Percentiles rank a stretch among this genome's conserved stretches.
phyloP scores from a whole-genome alignment of 2,329 filamentous ascomycete genomes.

The Venturia asperata region DNA sequence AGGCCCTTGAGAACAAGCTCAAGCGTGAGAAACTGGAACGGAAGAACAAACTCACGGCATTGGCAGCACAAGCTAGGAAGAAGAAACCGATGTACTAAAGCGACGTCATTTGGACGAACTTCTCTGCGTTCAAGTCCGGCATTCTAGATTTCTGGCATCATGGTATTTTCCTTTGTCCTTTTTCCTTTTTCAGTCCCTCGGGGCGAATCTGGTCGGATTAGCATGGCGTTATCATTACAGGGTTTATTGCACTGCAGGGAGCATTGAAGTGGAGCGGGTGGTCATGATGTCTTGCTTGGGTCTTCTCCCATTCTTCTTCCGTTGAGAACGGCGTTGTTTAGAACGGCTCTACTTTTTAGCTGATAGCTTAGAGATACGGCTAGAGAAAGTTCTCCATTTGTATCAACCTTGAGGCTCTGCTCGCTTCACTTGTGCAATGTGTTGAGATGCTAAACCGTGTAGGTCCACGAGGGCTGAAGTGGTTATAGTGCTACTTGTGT shows the following conservation, averaged over 20 bases:
- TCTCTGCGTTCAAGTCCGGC: not conserved
- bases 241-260: not conserved
- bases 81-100: slow-evolving; percentile 14
- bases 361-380: not conserved
- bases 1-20: slow-evolving; percentile 54
- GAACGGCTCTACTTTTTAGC: not conserved
- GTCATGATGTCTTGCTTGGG: not conserved
- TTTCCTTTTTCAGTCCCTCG: not conserved
- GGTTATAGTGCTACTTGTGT: no score
- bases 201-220: not conserved
- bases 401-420: not conserved
- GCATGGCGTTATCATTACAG: slow-evolving; percentile 9
- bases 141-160: slow-evolving; percentile 7
- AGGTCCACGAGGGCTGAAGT: no score
- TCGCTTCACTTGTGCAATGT: not conserved
- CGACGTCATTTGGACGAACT: not conserved
- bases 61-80: slow-evolving; percentile 21
- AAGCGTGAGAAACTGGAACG: slow-evolving; percentile 44
- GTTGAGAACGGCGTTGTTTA: not conserved
- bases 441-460: not conserved
- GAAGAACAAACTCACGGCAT: slow-evolving; percentile 29
- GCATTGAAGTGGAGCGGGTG: not conserved
- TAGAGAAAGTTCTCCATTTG: not conserved
- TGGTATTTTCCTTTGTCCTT: not conserved
- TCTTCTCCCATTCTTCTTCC: not conserved